Conservation (phyloP, 2,329 filamentous ascomycete species). For the Calycina herbarum region DNA sequence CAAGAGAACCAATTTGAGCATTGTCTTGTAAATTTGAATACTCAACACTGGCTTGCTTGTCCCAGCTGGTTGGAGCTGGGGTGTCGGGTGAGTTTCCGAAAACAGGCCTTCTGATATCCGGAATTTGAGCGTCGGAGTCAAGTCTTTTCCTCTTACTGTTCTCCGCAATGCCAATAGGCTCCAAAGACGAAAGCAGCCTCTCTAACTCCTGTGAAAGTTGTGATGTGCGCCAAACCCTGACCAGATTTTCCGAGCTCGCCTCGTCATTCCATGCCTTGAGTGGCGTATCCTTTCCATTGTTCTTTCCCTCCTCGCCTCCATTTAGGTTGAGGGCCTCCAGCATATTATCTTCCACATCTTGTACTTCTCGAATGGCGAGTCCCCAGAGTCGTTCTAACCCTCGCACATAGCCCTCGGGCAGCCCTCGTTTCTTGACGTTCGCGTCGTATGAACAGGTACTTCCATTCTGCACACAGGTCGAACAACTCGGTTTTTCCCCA, state of each 20-base stretch:
- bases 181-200: conserved; percentile 33
- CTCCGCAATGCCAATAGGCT: conserved; percentile 24
- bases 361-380: conserved; percentile 51
- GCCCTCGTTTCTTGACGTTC: conserved; percentile 72
- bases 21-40: neutral
- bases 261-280: conserved; percentile 34
- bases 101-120: neutral
- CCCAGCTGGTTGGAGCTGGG: neutral
- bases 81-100: neutral
- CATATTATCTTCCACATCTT: conserved; percentile 49
- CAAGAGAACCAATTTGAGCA: conserved; percentile 13
- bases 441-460: conserved; percentile 65
- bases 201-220: conserved; percentile 36
- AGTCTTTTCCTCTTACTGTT: conserved; percentile 30
- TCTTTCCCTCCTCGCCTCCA: conserved; percentile 31
- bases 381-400: conserved; percentile 65
- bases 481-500: conserved; percentile 62
- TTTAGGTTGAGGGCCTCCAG: conserved; percentile 47
- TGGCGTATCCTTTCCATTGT: conserved; percentile 40
- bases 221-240: conserved; percentile 37
- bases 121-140: conserved; percentile 25
- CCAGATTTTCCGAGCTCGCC: conserved; percentile 30
- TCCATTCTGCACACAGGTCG: conserved; percentile 54
- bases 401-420: conserved; percentile 78
- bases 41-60: neutral